Evolutionary conservation across 2,329 filamentous ascomycete species (phyloP).

Genomic region (Xylaria sp.): DNA sequence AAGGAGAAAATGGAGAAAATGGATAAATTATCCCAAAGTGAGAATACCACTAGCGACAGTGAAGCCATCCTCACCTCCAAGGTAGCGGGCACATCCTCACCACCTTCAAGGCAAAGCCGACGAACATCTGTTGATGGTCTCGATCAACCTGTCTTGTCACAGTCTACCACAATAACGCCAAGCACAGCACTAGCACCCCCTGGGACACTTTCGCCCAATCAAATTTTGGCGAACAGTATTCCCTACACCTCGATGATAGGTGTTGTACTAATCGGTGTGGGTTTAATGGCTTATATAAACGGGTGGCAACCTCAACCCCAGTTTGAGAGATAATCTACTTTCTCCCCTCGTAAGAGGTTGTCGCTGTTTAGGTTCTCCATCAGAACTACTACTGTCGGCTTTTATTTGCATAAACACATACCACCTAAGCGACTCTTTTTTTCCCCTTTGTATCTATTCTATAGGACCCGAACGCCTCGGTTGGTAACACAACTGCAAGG

Average conservation of each 20-base stretch:
- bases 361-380: not conserved
- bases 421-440: slow-evolving; percentile 30
- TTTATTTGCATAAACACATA: slow-evolving; percentile 32
- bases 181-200: slow-evolving; percentile 53
- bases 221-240: slow-evolving; percentile 65
- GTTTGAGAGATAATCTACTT: slow-evolving; percentile 41
- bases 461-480: slow-evolving; percentile 38
- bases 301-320: slow-evolving; percentile 73
- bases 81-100: slow-evolving; percentile 40
- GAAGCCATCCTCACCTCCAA: slow-evolving; percentile 39
- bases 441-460: slow-evolving; percentile 48
- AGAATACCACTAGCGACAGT: slow-evolving; percentile 43
- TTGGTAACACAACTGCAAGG: slow-evolving; percentile 5
- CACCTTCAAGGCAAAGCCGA: slow-evolving; percentile 42
- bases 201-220: slow-evolving; percentile 57
- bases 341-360: not conserved
- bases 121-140: slow-evolving; percentile 51
- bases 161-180: slow-evolving; percentile 62
- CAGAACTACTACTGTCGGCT: not conserved
- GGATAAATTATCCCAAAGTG: slow-evolving; percentile 45
- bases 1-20: slow-evolving; percentile 56
- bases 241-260: slow-evolving; percentile 86
- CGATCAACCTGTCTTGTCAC: slow-evolving; percentile 59
- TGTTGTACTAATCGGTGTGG: slow-evolving; percentile 83
- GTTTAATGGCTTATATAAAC: slow-evolving; percentile 87